Conservation (phyloP, 2,329 filamentous ascomycete species). For the Thielaviopsis euricoi region DNA sequence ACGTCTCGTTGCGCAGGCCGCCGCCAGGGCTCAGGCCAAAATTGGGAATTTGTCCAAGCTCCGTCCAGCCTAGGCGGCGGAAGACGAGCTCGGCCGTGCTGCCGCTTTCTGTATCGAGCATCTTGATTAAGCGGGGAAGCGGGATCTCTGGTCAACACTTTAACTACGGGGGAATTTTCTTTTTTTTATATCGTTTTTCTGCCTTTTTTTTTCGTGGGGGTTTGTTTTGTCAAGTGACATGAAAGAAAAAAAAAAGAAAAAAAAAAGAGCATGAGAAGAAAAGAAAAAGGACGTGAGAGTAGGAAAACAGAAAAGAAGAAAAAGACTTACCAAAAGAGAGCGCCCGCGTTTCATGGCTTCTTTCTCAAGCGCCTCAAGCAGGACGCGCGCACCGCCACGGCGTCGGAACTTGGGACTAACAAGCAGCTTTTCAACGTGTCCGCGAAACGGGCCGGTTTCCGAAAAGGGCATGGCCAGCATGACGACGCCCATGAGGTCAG, state of each 20-base stretch:
- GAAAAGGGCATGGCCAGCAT: conserved; percentile 34
- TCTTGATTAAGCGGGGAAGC: conserved; percentile 18
- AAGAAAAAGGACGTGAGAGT: not conserved
- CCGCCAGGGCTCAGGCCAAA: conserved; percentile 34
- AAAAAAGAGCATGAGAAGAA: not conserved
- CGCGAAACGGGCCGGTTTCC: conserved; percentile 41
- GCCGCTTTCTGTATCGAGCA: conserved; percentile 35
- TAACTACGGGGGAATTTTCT: not conserved
- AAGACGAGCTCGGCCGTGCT: conserved; percentile 37
- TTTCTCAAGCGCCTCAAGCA: conserved; percentile 38
- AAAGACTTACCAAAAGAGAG: conserved; percentile 33
- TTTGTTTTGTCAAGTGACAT: too few relatives aligned
- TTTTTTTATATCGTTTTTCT: not conserved
- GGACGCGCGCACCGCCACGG: conserved; percentile 31
- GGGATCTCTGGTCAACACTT: not conserved
- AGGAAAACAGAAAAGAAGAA: not conserved
- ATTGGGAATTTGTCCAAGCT: conserved; percentile 37
- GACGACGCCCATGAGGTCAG: conserved; percentile 37
- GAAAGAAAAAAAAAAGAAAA: not conserved
- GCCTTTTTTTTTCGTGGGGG: too few relatives aligned
- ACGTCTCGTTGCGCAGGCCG: conserved; percentile 32
- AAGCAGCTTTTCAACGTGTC: conserved; percentile 39
- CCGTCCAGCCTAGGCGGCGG: conserved; percentile 37
- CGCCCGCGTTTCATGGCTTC: conserved; percentile 33
- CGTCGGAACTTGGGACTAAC: conserved; percentile 34